Percentiles rank a stretch among this genome's conserved stretches.
Conservation (phyloP, 345 rosid species). For the Rhodamnia argentea region DNA sequence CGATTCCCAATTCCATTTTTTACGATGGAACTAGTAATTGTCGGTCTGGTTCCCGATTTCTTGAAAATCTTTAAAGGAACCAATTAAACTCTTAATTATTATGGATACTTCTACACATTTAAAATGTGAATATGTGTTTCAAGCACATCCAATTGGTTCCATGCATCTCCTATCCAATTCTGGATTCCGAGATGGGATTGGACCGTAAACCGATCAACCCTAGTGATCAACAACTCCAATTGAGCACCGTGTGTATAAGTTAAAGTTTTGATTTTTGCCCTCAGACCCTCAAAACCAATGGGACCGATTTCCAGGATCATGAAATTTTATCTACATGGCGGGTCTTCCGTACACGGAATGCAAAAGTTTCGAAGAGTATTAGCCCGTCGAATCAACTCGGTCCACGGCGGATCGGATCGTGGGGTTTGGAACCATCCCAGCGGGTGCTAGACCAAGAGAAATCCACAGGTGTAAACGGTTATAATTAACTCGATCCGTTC, state of each 20-base stretch:
- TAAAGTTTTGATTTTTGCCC: not conserved
- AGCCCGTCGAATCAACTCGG: not conserved
- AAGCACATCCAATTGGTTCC: no score
- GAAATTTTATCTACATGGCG: not conserved
- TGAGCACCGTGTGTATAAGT: not conserved
- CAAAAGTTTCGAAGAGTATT: not conserved
- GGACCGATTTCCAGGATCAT: not conserved
- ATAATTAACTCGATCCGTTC: not conserved
- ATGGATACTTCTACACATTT: no score
- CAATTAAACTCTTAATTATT: no score
- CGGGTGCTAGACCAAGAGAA: not conserved
- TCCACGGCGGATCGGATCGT: not conserved
- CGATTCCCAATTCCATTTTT: no score
- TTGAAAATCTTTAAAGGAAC: no score
- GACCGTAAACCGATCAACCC: no score
- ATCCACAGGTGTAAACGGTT: not conserved
- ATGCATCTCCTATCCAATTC: no score
- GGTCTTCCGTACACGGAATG: not conserved
- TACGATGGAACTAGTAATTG: no score
- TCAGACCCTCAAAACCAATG: not conserved
- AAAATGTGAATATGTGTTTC: no score
- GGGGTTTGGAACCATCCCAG: not conserved
- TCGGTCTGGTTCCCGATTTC: no score
- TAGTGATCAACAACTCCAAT: not conserved
- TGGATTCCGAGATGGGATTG: no score